Evolutionary conservation across 805 yeast genomes (phyloP).

Genomic region (Starmerella riodocensis): DNA sequence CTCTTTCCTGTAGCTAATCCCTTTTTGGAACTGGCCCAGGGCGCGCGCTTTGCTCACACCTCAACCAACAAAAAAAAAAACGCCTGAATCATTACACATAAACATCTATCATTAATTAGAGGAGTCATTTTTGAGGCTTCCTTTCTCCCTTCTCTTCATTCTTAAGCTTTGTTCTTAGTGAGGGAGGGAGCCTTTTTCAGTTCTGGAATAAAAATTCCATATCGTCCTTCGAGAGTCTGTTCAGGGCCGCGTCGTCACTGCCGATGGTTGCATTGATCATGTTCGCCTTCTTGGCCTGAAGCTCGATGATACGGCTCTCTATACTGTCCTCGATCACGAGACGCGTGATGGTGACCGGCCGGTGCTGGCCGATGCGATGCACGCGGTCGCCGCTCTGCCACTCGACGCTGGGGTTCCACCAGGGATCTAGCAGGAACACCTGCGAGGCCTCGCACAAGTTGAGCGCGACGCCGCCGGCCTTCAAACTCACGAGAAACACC

Average conservation of each 20-base stretch:
- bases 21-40: no score
- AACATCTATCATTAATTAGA: no score
- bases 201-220: conserved; percentile 87
- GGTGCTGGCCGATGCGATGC: conserved; percentile 88
- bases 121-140: no score
- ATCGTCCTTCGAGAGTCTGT: conserved; percentile 80
- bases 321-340: conserved; percentile 93
- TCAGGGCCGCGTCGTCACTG: conserved; percentile 82
- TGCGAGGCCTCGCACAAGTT: conserved; percentile 95
- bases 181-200: no score
- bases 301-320: conserved; percentile 86
- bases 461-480: conserved; percentile 98
- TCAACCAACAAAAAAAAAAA: no score
- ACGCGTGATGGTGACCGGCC: conserved; percentile 88
- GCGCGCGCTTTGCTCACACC: no score
- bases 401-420: conserved; percentile 99
- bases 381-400: conserved; percentile 98
- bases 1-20: no score
- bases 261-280: conserved; percentile 97
- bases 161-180: no score
- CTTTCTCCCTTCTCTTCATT: no score
- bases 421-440: conserved; percentile 89
- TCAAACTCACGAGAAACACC: conserved; percentile 83
- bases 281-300: conserved; percentile 94
- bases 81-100: no score